Evolutionary conservation across 2,329 filamentous ascomycete species (phyloP), one percentile per base, ranked within the genome.

Genomic region (Cyphellophora attinorum): DNA sequence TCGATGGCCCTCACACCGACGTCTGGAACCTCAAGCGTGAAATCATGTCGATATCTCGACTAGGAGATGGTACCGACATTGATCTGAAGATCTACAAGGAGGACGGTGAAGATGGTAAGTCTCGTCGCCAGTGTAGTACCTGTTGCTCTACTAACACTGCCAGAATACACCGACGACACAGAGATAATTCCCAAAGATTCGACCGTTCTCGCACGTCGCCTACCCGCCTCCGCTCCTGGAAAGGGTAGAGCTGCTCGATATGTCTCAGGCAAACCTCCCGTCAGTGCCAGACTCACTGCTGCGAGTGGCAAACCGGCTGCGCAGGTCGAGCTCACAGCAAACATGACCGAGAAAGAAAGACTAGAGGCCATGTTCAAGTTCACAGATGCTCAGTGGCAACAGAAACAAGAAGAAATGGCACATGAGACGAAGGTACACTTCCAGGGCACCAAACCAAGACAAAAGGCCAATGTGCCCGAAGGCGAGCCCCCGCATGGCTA

Each of bases 11-110:
- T 52, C 85, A 85, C 61, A 93, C 96, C 56, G 94, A 89, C 42
- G 91, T 96, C 45, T 98, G 96, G 64, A 93, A 98, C 58, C 72
- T 98, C 56, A 98, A 98, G 68, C 83, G 89, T 67, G 91, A 96
- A 65, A 98, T 98, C 55, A 98, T 98, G 67, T 79, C 75, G 59
- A 84, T 89, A 60, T 93, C 85, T 61, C 85, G 85, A 42, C 74
- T 98, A 48, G 91, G 91, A 49, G 89, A 96, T 62, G 91, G 91
- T 43, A 85, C 84, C 47, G 91, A 98, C 58, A 95, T 96, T 59
- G 89, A 98, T 61, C 75, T 98, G 35, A 80, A 85, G 46, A 93
- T 98, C 49, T 94, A 86, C 62, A 84, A 85, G 44, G 85, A 94
- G 56, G 88, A 96, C 59, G 82, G 79, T 47, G 84, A 78, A 57